Conservation (phyloP, 2,329 filamentous ascomycete species). For the Cytospora paraplurivora region DNA sequence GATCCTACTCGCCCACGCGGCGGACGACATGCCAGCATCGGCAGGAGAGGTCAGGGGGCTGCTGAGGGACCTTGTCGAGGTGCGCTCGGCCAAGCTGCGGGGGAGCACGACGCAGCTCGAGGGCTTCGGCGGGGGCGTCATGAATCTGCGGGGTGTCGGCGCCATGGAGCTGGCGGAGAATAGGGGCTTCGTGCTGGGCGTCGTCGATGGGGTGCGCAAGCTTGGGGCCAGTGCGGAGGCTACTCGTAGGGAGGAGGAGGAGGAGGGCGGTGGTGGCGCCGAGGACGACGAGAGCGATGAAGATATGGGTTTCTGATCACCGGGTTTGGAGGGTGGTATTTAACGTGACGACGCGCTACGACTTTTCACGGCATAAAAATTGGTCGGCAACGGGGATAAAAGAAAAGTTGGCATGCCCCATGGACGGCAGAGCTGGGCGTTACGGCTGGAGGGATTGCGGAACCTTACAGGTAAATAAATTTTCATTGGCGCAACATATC, state of each 20-base stretch:
- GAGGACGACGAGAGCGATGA: slow-evolving; percentile 62
- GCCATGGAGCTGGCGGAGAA: slow-evolving; percentile 92
- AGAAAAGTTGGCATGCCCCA: slow-evolving; percentile 9
- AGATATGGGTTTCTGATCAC: slow-evolving; percentile 48
- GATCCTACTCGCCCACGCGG: slow-evolving; percentile 80
- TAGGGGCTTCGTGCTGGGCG: slow-evolving; percentile 78
- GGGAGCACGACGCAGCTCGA: slow-evolving; percentile 73
- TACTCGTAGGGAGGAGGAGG: slow-evolving; percentile 73
- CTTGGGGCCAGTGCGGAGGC: slow-evolving; percentile 81
- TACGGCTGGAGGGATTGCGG: slow-evolving; percentile 19
- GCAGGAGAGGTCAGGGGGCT: slow-evolving; percentile 74
- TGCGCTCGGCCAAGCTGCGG: slow-evolving; percentile 85
- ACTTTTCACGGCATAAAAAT: slow-evolving; percentile 12
- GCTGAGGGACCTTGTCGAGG: slow-evolving; percentile 81
- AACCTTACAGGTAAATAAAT: slow-evolving; percentile 19
- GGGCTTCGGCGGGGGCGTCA: slow-evolving; percentile 70
- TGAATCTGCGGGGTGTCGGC: slow-evolving; percentile 73
- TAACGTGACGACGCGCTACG: slow-evolving; percentile 10
- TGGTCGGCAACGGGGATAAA: not conserved
- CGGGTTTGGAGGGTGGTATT: too few relatives aligned
- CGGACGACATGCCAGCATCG: slow-evolving; percentile 73
- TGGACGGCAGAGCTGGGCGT: slow-evolving; percentile 27
- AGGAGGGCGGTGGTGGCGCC: slow-evolving; percentile 62
- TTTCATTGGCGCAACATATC: not conserved
- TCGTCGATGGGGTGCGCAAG: slow-evolving; percentile 85